Evolutionary conservation across 306 rosid species (phyloP).

Genomic region (Castanea sativa): DNA sequence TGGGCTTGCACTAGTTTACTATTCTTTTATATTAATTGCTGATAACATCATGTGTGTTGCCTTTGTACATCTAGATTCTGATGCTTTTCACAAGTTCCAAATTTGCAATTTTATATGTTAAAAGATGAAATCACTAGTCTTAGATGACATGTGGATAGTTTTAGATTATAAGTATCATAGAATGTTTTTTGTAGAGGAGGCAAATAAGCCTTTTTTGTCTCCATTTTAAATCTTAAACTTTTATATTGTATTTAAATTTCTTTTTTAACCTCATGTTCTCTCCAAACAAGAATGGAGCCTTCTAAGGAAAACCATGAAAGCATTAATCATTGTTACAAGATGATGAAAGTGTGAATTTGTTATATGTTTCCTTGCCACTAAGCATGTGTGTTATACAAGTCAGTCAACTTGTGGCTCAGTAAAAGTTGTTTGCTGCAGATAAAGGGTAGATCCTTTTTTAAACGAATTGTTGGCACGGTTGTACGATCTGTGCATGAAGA

Average conservation of each 20-base stretch:
- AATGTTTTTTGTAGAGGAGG: background rate
- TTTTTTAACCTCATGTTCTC: background rate
- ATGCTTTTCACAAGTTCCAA: background rate
- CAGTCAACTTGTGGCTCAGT: background rate
- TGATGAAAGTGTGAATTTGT: background rate
- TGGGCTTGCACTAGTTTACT: too few relatives aligned
- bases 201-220: background rate
- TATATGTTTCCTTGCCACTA: background rate
- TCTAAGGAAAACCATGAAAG: background rate
- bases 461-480: slow-evolving; percentile 90
- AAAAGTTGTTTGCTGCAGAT: slow-evolving; percentile 50
- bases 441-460: slow-evolving; percentile 75
- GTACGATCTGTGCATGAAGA: slow-evolving; percentile 92
- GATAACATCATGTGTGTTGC: too few relatives aligned
- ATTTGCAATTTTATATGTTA: background rate
- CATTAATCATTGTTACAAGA: background rate
- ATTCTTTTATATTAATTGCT: too few relatives aligned
- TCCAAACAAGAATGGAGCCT: background rate
- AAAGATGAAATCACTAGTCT: background rate
- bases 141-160: background rate
- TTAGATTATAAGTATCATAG: background rate
- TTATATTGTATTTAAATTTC: background rate
- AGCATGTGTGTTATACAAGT: background rate
- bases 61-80: background rate
- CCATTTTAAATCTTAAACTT: background rate